Base-by-base conservation (phyloP, 148 eudicot genomes). In the Polygonum maritimum region DNA sequence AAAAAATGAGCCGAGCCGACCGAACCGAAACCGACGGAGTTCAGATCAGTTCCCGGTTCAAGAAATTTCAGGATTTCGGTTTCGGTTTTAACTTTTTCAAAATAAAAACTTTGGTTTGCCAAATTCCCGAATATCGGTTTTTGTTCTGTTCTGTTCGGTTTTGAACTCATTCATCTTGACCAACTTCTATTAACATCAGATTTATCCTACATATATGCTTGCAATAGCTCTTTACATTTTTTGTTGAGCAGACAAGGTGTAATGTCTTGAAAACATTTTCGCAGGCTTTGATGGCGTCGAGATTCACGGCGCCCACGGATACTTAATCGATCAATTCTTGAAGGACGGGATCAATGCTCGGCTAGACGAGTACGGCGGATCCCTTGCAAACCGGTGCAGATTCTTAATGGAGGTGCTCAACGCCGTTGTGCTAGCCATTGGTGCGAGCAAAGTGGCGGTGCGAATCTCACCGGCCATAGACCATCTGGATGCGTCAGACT, bases 201-300 rank as follows among this genome's bases (percentile, higher is more conserved):
- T 48, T 48, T 48, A 15, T 26, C 5, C 67, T 60, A 5, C 67
- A 71, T 22, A 71, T 22, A 18, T 18, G 47, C 74, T 70, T 70
- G 21, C 12, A 33, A 18, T 45, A 70, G 57, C 35, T 52, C 38
- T 44, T 6, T 72, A 14, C 16, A 47, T 33, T 4, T 18, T 45
- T 48, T 13, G n/a, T 4, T 19, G 5, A 9, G 16, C 8, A 4
- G 10, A 52, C 35, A 70, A 54, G 22, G 12, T 54, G 15, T 67
- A 26, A 21, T 60, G 67, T 9, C 15, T 13, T 63, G 4, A 3
- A 12, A 26, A 6, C 39, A 40, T 35, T 16, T 73, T 1, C 33
- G 60, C 78, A 91, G 98, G 98, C 11, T 94, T 94, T 82, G 95
- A 94, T 80, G 98, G 98, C 1, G 79, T 91, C 38, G 98, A 94